Conservation (phyloP, 805 yeast genomes). For the Wickerhamomyces mucosus region DNA sequence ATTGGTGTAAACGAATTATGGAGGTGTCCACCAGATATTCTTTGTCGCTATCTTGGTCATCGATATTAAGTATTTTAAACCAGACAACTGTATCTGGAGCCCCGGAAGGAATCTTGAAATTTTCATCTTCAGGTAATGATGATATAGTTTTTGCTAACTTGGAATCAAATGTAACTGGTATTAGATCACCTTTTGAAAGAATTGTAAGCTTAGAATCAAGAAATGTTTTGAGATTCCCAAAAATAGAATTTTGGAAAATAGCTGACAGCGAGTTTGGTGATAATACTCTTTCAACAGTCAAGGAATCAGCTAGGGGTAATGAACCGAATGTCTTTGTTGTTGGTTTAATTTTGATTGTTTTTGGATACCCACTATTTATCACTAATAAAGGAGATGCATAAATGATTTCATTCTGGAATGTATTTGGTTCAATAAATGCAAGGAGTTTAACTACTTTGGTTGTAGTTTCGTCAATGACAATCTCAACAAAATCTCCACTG, state of each 20-base stretch:
- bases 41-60: too few relatives aligned
- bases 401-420: slow-evolving; percentile 27
- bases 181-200: slow-evolving; percentile 52
- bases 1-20: slow-evolving; percentile 58
- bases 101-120: slow-evolving; percentile 37
- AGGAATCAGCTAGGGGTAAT: slow-evolving; percentile 46
- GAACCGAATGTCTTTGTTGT: slow-evolving; percentile 12
- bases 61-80: slow-evolving; percentile 59
- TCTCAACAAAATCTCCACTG: slow-evolving; percentile 55
- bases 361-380: slow-evolving; percentile 35
- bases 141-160: slow-evolving; percentile 41
- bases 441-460: slow-evolving; percentile 26
- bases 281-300: slow-evolving; percentile 57
- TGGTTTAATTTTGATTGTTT: slow-evolving; percentile 9
- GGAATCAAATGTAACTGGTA: slow-evolving; percentile 74
- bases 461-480: slow-evolving; percentile 12
- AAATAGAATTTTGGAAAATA: slow-evolving; percentile 52
- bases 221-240: slow-evolving; percentile 44
- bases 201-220: slow-evolving; percentile 53
- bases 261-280: slow-evolving; percentile 63
- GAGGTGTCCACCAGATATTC: too few relatives aligned
- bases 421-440: slow-evolving; percentile 58
- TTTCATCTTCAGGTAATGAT: slow-evolving; percentile 6
- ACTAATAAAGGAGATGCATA: slow-evolving; percentile 57
- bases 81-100: slow-evolving; percentile 71